Conservation (phyloP, 192 early-diverging fungal species). For the Linnemannia exigua region DNA sequence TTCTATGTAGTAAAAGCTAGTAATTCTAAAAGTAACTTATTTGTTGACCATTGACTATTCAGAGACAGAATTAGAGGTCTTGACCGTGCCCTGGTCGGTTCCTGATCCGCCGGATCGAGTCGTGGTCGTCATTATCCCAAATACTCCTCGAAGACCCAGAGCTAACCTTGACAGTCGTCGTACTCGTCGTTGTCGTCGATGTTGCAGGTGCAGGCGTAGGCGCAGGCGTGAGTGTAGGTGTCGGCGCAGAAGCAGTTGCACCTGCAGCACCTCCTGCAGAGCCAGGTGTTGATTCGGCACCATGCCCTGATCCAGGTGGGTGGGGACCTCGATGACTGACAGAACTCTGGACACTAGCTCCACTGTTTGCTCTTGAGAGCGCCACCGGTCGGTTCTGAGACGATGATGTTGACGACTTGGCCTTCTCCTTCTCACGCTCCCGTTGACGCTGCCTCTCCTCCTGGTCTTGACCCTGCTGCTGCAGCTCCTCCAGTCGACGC, state of each 20-base stretch:
- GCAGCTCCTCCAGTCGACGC: slow-evolving; percentile 40
- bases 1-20: too few relatives aligned
- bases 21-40: neutral
- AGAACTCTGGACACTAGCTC: slow-evolving; percentile 37
- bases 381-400: slow-evolving; percentile 17
- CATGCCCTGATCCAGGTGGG: neutral
- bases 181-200: neutral
- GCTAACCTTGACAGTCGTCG: neutral
- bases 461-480: slow-evolving; percentile 46
- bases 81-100: slow-evolving; percentile 35
- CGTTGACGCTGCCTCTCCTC: slow-evolving; percentile 31
- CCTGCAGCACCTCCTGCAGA: slow-evolving; percentile 7
- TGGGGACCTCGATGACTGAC: slow-evolving; percentile 12
- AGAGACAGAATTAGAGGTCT: slow-evolving; percentile 9
- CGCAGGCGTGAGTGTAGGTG: neutral
- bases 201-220: neutral
- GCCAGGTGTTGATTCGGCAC: slow-evolving; percentile 20
- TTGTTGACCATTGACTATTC: too few relatives aligned
- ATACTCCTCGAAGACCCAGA: slow-evolving; percentile 1
- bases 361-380: slow-evolving; percentile 48
- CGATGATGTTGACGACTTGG: neutral
- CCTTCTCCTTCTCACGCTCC: slow-evolving; percentile 22
- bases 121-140: slow-evolving; percentile 37
- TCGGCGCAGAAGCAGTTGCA: neutral
- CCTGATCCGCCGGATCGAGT: slow-evolving; percentile 21